Base-by-base conservation (phyloP, 2,329 filamentous ascomycete species). In the Botrytis squamosa region DNA sequence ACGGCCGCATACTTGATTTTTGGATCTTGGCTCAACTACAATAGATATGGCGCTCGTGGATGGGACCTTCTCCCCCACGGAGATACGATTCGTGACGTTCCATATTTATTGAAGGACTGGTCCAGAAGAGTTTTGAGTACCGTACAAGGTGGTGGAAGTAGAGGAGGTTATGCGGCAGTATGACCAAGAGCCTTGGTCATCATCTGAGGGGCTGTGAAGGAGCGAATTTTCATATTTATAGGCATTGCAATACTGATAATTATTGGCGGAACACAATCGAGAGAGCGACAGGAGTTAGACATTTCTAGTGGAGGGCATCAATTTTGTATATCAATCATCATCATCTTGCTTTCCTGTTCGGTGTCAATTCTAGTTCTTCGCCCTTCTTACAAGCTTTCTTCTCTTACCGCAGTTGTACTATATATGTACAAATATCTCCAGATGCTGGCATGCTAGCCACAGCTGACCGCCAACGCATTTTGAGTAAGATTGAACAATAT, bases 11-110 rank as follows among this genome's bases (percentile, higher is more conserved):
- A 98, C 84, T 91, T 99, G 77, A 97, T 98, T 82, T 98, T 98
- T 81, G 95, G 95, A 77, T 97, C 95, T 33, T 99, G 96, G 96
- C 90, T 98, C 82, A 98, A 98, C 86, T 98, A 98, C 87, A 98
- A 94, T 85, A 93, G 95, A 75, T 97, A 97, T 83, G 95, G 95
- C 66, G 95, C 95, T 70, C 89, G 95, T 63, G 96, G 96, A 73
- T 98, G 95, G 95, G 96, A 98, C 80, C 87, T 98, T 29, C 86
- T 98, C 29, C 96, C 96, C 22, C 95, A 98, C 81, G 93, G 93
- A 77, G 96, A 99, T 82, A 92, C 93, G 0, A 92, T 98, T 78
- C 91, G 95, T 76, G 96, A 99, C 80, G 84, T 98, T 33, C 96
- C 96, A 4, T 98, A 98, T 81, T 87, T 98, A 71, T 84, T 97